Evolutionary conservation across 768 basidiomycete species (phyloP).

Genomic region (Nidula microcarpa): DNA sequence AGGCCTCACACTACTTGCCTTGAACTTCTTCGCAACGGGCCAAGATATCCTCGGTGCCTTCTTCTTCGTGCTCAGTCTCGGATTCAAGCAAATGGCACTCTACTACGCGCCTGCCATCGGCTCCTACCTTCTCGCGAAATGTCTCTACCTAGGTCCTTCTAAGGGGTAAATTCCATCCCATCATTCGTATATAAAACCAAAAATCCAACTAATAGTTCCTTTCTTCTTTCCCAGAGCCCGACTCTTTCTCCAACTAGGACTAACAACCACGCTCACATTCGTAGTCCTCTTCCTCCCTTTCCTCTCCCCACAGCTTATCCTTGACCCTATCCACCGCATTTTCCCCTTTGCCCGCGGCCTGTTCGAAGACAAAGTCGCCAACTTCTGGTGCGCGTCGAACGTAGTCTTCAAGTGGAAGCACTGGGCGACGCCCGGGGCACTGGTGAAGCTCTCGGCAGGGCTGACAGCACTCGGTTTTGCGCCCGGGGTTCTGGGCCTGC

Average conservation of each 20-base stretch:
- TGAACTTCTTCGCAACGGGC: constrained; percentile 67
- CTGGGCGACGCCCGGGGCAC: constrained; percentile 39
- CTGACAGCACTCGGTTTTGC: constrained; percentile 72
- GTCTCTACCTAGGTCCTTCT: constrained; percentile 69
- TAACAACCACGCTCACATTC: constrained; percentile 62
- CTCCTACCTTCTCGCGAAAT: constrained; percentile 86
- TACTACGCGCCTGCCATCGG: constrained; percentile 95
- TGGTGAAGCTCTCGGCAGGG: constrained; percentile 63
- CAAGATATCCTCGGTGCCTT: constrained; percentile 75
- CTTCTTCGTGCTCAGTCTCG: constrained; percentile 78
- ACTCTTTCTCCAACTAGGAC: constrained; percentile 65
- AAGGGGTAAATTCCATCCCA: constrained; percentile 52
- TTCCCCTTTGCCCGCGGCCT: constrained; percentile 91
- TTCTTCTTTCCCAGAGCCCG: constrained; percentile 21
- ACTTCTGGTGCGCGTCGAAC: constrained; percentile 95
- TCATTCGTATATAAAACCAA: not conserved
- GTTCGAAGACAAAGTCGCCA: constrained; percentile 96
- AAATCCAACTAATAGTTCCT: not conserved
- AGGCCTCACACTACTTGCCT: constrained; percentile 69
- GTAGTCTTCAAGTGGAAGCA: constrained; percentile 83
- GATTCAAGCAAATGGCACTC: constrained; percentile 95
- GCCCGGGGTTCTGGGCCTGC: constrained; percentile 48
- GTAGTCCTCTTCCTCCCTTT: constrained; percentile 75
- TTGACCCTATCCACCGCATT: constrained; percentile 73
- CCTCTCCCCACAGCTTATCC: constrained; percentile 46